Percentiles rank a stretch among this genome's conserved stretches.
phyloP scores from a whole-genome alignment of 2,329 filamentous ascomycete species.

The Zasmidium angulare region DNA sequence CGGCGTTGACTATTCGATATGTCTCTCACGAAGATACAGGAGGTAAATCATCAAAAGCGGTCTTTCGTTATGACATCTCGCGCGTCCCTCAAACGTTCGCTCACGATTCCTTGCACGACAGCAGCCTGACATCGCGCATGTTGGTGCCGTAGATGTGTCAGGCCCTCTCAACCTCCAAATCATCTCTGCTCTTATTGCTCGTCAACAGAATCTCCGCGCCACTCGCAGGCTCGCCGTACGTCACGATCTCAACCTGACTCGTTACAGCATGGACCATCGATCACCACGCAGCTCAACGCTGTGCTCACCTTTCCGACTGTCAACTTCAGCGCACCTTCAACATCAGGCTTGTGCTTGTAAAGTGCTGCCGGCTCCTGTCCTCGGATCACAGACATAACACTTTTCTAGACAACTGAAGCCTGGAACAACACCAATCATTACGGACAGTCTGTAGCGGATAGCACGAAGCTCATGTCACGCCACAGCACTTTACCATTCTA shows the following conservation, averaged over 20 bases:
- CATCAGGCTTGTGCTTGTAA: background rate
- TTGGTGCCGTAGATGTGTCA: background rate
- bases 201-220: background rate
- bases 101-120: background rate
- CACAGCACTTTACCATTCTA: too few species aligned
- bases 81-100: too few species aligned
- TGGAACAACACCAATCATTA: constrained; percentile 55
- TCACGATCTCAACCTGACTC: background rate
- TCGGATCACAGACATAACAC: constrained; percentile 51
- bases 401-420: constrained; percentile 53
- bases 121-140: background rate
- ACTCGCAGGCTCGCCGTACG: background rate
- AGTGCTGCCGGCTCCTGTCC: background rate
- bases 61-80: background rate
- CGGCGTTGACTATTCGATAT: background rate
- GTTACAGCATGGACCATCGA: background rate
- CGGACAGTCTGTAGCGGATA: background rate
- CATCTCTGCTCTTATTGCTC: background rate
- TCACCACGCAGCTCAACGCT: background rate
- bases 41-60: background rate
- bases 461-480: background rate
- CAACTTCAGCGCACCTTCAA: constrained; percentile 3
- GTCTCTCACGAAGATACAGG: background rate
- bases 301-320: constrained; percentile 14
- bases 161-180: background rate